Evolutionary conservation across 148 eudicot genomes (phyloP).

Genomic region (Selenicereus undatus): DNA sequence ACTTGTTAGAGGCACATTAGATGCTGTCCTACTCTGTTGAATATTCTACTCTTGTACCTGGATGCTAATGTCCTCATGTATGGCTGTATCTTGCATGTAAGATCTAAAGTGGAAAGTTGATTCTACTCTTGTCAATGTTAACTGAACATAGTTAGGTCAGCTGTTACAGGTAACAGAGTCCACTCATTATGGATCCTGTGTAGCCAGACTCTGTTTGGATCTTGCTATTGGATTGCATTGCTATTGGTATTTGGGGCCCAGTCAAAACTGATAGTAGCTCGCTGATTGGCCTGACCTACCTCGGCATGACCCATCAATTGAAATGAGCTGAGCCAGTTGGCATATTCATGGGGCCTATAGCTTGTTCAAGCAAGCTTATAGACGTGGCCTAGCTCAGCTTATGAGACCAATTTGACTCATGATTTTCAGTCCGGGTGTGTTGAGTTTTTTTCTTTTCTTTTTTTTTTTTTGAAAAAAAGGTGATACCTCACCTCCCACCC

Average conservation of each 20-base stretch:
- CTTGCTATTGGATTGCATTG: background rate
- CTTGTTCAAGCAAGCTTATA: too few species aligned
- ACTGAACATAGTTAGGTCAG: conserved; percentile 11
- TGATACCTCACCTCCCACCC: background rate
- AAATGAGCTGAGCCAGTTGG: background rate
- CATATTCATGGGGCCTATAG: too few species aligned
- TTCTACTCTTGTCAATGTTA: background rate
- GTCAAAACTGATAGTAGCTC: background rate
- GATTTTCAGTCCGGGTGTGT: background rate
- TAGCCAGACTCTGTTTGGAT: background rate
- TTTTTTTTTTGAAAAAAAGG: background rate
- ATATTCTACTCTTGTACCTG: background rate
- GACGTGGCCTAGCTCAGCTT: too few species aligned
- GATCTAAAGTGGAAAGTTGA: background rate
- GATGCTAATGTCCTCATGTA: conserved; percentile 9
- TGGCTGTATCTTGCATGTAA: background rate
- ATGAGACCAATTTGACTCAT: background rate
- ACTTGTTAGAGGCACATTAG: conserved; percentile 22
- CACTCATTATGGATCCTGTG: conserved; percentile 8
- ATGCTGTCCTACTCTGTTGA: background rate
- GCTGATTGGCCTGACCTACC: background rate
- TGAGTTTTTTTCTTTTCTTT: background rate
- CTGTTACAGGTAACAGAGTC: conserved; percentile 5
- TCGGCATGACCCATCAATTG: background rate
- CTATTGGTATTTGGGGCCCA: background rate